Evolutionary conservation across 1,284 basidiomycete genomes (phyloP).

Genomic region (Coniferiporia sulphurascens): DNA sequence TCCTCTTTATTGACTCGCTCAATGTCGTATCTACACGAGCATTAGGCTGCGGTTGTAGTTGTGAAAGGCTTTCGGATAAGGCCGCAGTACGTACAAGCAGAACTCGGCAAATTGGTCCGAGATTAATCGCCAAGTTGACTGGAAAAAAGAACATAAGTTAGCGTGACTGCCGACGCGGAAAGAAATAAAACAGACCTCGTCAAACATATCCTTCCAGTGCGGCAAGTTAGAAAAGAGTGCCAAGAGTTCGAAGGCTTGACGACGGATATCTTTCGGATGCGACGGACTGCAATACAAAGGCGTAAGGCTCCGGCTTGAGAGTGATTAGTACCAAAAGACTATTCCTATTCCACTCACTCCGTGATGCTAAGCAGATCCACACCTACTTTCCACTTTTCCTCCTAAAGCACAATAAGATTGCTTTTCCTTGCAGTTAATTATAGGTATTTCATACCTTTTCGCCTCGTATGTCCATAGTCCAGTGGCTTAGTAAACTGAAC

Average conservation of each 20-base stretch:
- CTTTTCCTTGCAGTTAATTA: neutral
- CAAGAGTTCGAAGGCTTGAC: conserved; percentile 6
- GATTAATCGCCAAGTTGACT: conserved; percentile 8
- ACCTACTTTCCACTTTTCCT: neutral
- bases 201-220: conserved; percentile 15
- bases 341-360: conserved; percentile 1
- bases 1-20: conserved; percentile 7
- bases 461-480: conserved; percentile 4
- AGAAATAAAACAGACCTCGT: conserved; percentile 2
- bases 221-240: conserved; percentile 11
- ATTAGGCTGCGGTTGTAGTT: neutral
- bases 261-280: neutral
- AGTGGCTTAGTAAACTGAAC: conserved; percentile 9
- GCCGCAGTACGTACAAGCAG: conserved; percentile 6
- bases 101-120: conserved; percentile 8
- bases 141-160: neutral
- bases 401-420: neutral
- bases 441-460: neutral
- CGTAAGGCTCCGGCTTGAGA: neutral
- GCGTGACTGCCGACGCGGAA: neutral
- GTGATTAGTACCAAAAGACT: neutral
- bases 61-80: neutral
- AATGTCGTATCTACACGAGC: neutral
- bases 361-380: neutral
- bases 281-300: neutral